A percentile compares a stretch with the other conserved stretches of the same genome.
These are phyloP conservation scores for Paracamarosporium sp. DNA, from an alignment of 2,329 filamentous ascomycete species.

Conservation along the genomic window DNA sequence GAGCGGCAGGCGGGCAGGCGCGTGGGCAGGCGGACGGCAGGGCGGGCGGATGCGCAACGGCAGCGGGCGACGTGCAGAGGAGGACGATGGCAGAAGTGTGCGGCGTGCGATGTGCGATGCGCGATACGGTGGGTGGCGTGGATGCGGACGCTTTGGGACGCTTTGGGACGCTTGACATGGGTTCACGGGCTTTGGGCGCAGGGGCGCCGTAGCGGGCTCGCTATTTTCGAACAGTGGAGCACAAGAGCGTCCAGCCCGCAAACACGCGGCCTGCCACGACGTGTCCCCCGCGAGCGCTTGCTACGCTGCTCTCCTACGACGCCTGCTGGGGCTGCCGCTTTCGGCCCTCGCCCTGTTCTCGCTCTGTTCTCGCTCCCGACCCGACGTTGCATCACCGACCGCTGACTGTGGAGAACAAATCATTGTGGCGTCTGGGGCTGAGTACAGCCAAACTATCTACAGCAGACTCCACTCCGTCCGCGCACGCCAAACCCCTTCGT, in stretches of 20 bases:
- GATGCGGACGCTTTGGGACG: constrained; percentile 1
- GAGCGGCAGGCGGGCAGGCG: constrained; percentile 12
- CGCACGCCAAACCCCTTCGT: too few relatives aligned
- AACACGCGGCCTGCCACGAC: constrained; percentile 2
- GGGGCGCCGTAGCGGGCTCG: constrained; percentile 3
- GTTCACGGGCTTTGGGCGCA: background rate
- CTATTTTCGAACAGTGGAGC: constrained; percentile 6
- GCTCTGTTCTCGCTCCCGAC: too few relatives aligned
- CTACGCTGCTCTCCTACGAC: too few relatives aligned
- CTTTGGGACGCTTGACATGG: constrained; percentile 2
- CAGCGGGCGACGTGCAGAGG: background rate
- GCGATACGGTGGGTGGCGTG: constrained; percentile 6
- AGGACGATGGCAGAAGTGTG: background rate
- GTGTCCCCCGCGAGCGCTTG: too few relatives aligned
- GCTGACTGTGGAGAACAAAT: constrained; percentile 6
- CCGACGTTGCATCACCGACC: too few relatives aligned
- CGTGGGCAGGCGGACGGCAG: constrained; percentile 4
- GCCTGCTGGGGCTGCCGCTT: background rate
- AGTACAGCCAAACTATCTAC: constrained; percentile 5
- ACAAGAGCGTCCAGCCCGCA: background rate
- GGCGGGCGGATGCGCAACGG: constrained; percentile 6
- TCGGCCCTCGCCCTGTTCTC: background rate
- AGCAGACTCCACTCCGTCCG: background rate
- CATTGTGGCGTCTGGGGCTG: constrained; percentile 9
- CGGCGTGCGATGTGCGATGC: background rate